Evolutionary conservation across 164 flowering plant species (phyloP), one percentile per base, ranked within the genome.

Genomic region (Buxus sempervirens): DNA sequence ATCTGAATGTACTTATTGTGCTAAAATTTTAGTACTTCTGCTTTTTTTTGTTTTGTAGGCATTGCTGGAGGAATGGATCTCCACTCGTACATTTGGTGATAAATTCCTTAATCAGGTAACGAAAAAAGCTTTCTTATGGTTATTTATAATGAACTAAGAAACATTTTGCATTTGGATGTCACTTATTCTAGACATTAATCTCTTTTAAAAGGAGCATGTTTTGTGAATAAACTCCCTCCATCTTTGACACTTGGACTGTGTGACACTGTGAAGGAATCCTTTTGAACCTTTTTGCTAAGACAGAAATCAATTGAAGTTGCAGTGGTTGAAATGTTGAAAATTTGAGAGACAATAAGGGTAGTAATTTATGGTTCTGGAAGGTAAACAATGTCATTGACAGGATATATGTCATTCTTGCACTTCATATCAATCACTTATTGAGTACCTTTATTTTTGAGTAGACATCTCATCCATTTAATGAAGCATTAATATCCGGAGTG

Each of bases 1-100:
- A 21, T 63, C 19, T 22, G 21, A 25, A n/a, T 62, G 5, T 36
- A 20, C 42, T 41, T 67, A 8, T 36, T 60, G 48, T 27, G 21
- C 18, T 41, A 20, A 21, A 19, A 1, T 63, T 19, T 13, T 20
- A 15, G 2, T 54, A 26, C 5, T 45, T 13, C 12, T 63, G 54
- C 63, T 54, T 36, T 59, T 10, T 59, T 72, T n/a, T 25, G 59
- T 48, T 38, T 9, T 76, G 66, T 81, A 95, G 98, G 99, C 99
- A 64, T 81, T 96, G 67, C 84, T 96, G 22, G 99, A 96, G 84
- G 99, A 96, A 76, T 90, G 99, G 99, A 82, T 93, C 66, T 83
- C 90, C 49, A 81, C 88, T 57, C 87, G 95, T 67, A 80, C 83
- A 56, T 79, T 78, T 76, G 78, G 81, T 70, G 91, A 82, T 72